Base-by-base conservation (phyloP, 176 grass and related monocot species). In the Puccinellia tenuiflora region DNA sequence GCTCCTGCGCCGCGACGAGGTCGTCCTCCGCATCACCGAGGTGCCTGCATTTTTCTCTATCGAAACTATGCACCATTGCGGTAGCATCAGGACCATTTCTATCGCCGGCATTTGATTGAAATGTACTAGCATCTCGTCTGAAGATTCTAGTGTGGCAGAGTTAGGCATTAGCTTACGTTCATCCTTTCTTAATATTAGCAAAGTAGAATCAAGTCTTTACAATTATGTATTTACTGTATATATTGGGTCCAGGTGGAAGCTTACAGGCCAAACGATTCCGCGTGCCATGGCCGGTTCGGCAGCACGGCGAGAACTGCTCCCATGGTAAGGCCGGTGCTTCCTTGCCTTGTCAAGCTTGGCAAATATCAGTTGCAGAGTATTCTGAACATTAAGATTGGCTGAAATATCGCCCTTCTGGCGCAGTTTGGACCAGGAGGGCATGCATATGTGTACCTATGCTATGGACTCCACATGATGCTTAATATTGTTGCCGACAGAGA, bases 401-500 rank as follows among this genome's bases (percentile, higher is more conserved):
- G 52, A 78, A 51, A 8, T 45, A 34, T 22, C 26, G 35, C 7
- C 6, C 5, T 1, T 3, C 13, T n/a, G 7, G 29, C 73, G 68
- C 78, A 98, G 96, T 98, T 98, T 84, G 96, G 96, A 70, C 89
- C 91, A 1, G 92, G 92, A 76, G 96, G 96, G 54, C 96, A 93
- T 90, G 87, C 92, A 0, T 95, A 95, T 87, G 96, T 98, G 26
- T 95, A 95, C 40, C 87, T 98, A 3, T 95, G 96, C 82, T 98
- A 95, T 79, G 96, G 90, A n/a, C 86, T 95, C 9, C 92, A 95
- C 77, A 93, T 95, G 89, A 98, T 98, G 96, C 96, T 95, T 73
- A 95, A 98, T 84, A 60, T 98, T 31, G 92, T 98, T 15, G 96
- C 96, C 3, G 96, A 98, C 55, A 83, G 85, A 78, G 82, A 98